Evolutionary conservation across 345 rosid species (phyloP), one percentile per base, ranked within the genome.

Genomic region (Sonneratia caseolaris): DNA sequence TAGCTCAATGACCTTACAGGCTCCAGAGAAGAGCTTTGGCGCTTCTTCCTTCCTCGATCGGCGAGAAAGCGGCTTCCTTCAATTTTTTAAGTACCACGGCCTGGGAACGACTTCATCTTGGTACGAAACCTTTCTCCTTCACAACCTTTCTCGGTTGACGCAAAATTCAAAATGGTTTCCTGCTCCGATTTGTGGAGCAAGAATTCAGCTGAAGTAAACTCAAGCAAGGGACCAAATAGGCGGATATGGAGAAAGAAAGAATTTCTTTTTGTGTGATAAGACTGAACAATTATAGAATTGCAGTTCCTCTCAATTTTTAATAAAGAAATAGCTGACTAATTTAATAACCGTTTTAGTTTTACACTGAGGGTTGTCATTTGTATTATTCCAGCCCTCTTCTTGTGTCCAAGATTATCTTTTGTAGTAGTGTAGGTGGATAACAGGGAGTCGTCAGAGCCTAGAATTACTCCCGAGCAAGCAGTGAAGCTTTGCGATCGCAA

Each of bases 101-200:
- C 98, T 96, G 47, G 99, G 99, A 55, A 92, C 75, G 97, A 96
- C 79, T 96, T 96, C 84, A 90, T 96, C 70, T 68, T 88, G 97
- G 99, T 90, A 80, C 65, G 22, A 51, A 45, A 71, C 19, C 48
- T 24, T 42, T 1, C 0, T 76, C 70, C 37, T 37, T 1, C 22
- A 8, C 37, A 61, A 11, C 27, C 37, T 32, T 27, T 45, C 77
- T 43, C 43, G 47, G 15, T 4, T 12, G 35, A n/a, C 65, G 62
- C 62, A 55, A 14, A 9, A 18, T 38, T 42, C 14, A 36, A 59
- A 71, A 16, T 37, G 47, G 0, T 35, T 32, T 47, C 51, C 47
- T 32, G 24, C 37, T 13, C 51, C 51, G 14, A 47, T 13, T 47
- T 47, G 51, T 3, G 15, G 15, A 13, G 14, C 15, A 47, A 53